Evolutionary conservation across 495 filamentous ascomycete genomes (phyloP).

Genomic region (Barbatosphaeria neglecta): DNA sequence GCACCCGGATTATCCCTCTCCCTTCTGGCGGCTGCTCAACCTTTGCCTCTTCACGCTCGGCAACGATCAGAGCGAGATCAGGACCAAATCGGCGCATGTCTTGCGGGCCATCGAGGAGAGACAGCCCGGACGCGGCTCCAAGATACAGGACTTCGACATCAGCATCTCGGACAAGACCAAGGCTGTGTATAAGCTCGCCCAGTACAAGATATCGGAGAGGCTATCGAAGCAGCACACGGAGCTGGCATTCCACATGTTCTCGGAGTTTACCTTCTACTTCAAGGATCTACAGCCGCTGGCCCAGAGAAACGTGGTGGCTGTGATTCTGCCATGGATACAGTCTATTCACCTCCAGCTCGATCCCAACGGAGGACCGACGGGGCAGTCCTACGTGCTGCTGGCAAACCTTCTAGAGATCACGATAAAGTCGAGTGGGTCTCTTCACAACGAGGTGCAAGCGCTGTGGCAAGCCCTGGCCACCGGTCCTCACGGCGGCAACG

Average conservation of each 20-base stretch:
- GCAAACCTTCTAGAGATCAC: constrained; percentile 96
- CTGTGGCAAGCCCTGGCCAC: constrained; percentile 95
- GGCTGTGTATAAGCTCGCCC: constrained; percentile 91
- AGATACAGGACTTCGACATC: constrained; percentile 93
- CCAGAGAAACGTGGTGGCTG: constrained; percentile 88
- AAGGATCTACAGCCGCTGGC: constrained; percentile 65
- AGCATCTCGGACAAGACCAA: constrained; percentile 97
- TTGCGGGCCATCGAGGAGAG: constrained; percentile 75
- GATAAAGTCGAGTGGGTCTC: constrained; percentile 70
- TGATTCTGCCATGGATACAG: constrained; percentile 93
- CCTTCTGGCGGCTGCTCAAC: constrained; percentile 82
- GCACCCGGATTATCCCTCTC: constrained; percentile 62
- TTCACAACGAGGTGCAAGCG: constrained; percentile 95
- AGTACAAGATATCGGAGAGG: constrained; percentile 88
- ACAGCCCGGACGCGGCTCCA: constrained; percentile 59
- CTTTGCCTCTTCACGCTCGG: constrained; percentile 85
- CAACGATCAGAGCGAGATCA: constrained; percentile 74
- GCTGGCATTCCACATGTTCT: constrained; percentile 84
- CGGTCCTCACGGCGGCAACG: constrained; percentile 88
- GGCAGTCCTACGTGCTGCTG: constrained; percentile 85
- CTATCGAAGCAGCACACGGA: constrained; percentile 82
- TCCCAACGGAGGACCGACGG: constrained; percentile 81
- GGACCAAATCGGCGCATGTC: constrained; percentile 79
- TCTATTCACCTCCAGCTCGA: constrained; percentile 89
- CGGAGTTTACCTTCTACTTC: constrained; percentile 87